Evolutionary conservation across 2,329 filamentous ascomycete species (phyloP).

Genomic region (Arthrobotrys iridis): DNA sequence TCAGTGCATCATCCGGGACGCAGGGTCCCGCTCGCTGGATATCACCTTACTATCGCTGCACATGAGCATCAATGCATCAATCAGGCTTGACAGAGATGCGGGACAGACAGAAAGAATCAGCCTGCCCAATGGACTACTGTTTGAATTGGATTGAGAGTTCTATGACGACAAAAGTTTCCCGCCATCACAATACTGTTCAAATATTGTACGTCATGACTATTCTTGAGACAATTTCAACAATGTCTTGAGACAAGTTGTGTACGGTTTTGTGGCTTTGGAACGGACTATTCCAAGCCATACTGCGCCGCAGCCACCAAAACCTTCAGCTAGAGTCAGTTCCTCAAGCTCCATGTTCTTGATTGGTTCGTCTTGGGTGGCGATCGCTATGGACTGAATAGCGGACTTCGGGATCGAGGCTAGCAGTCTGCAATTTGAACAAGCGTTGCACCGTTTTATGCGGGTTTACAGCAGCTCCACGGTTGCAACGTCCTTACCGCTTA

Average conservation of each 20-base stretch:
- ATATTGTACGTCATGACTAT: no score
- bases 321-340: neutral
- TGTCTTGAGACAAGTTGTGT: neutral
- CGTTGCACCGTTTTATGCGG: slow-evolving; percentile 26
- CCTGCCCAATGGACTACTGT: no score
- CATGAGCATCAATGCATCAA: neutral
- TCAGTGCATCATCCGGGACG: slow-evolving; percentile 4
- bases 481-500: neutral
- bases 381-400: slow-evolving; percentile 4
- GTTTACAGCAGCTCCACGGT: neutral
- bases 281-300: slow-evolving; percentile 1
- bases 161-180: no score
- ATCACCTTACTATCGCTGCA: neutral
- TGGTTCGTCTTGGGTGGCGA: slow-evolving; percentile 26
- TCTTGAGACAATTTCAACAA: neutral
- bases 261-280: neutral
- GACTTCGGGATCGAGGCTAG: slow-evolving; percentile 37
- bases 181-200: no score
- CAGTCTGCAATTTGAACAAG: neutral
- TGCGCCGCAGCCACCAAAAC: slow-evolving; percentile 1
- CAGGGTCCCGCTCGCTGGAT: slow-evolving; percentile 13
- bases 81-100: neutral
- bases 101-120: no score
- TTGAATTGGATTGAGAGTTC: no score
- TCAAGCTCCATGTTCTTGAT: slow-evolving; percentile 15